Base-by-base conservation (phyloP, 352 stramenopile species). In the Peronospora farinosa region DNA sequence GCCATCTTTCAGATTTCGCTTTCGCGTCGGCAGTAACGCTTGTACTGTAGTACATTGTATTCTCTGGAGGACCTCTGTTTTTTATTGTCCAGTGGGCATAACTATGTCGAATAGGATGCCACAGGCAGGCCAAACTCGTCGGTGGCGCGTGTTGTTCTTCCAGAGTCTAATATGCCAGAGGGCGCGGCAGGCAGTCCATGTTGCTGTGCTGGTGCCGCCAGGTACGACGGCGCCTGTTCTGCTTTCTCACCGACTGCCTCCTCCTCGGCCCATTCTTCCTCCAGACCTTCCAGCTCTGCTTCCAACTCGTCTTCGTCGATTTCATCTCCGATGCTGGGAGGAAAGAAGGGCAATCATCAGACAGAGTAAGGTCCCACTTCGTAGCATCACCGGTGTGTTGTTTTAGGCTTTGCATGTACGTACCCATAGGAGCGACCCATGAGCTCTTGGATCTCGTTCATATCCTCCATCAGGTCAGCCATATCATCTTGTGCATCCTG, bases 371-470 rank as follows among this genome's bases (percentile, higher is more conserved):
- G 42, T 19, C 16, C 16, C 36, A 36, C 3, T 27, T 19, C 5
- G 28, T 8, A 13, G 4, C 5, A 40, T 6, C 11, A 31, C 16
- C 10, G 6, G 6, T 15, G 17, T 40, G 23, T 2, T 15, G 17
- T 40, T 16, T 2, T 37, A 30, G 1, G 16, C 40, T 33, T 4
- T 38, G 11, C 11, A 10, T 37, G n/a, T 12, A 40, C 65, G 44
- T 72, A 91, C 82, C 82, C 88, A 63, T 98, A 98, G 28, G 95
- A 98, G 37, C 90, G 83, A 7, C 92, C 93, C 66, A 98, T 84
- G 36, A 95, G 87, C 54, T 98, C 95, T 55, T 98, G 97, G 53
- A 98, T 98, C 65, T 98, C 95, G 57, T 97, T 96, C 78, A 98
- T 97, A 54, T 98, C 96, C 59, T 98, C 89, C 78, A 98, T 96